Base-by-base conservation (phyloP, 441 rosid species). In the Populus hybrid region DNA sequence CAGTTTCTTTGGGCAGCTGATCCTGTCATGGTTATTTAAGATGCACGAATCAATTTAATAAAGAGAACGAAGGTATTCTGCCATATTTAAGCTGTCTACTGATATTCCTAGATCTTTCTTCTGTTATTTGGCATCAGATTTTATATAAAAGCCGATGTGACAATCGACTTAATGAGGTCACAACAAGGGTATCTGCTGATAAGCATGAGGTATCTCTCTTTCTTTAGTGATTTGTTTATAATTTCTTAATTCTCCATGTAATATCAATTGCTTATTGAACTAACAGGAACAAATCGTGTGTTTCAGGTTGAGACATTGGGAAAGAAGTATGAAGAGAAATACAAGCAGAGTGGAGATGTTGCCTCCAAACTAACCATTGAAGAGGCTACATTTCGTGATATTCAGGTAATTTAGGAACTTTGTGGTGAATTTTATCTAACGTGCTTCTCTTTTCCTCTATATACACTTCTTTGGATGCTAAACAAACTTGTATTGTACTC, bases 101-200 rank as follows among this genome's bases (percentile, higher is more conserved):
- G 8, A 82, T 73, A 66, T n/a, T 71, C 66, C 68, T 14, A 66
- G 71, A 73, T 33, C 36, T 61, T 26, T 40, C 74, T 50, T 81
- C 73, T 78, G 42, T 83, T 76, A 66, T 72, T 78, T 86, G 85
- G 67, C 77, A 33, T 68, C 82, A 96, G 98, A 84, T 96, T 81
- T 87, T 96, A 78, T 96, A 96, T 82, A 96, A 96, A 86, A 96
- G 99, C 89, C 90, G 95, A 82, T 91, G 98, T 88, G 99, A 96
- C 84, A 94, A 87, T 86, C 92, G 98, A 31, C 87, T 94, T 76
- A 96, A 96, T 91, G 99, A 96, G 88, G 92, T 96, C 78, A 84
- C 86, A 20, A 95, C 89, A 78, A 88, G 96, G 81, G 91, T 89
- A 73, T 81, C 91, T 71, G 88, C 91, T 72, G 99, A 96, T 78